These are phyloP conservation scores for Trichoderma sp. DNA, from an alignment of 2,329 filamentous ascomycete genomes.

Conservation along the genomic window DNA sequence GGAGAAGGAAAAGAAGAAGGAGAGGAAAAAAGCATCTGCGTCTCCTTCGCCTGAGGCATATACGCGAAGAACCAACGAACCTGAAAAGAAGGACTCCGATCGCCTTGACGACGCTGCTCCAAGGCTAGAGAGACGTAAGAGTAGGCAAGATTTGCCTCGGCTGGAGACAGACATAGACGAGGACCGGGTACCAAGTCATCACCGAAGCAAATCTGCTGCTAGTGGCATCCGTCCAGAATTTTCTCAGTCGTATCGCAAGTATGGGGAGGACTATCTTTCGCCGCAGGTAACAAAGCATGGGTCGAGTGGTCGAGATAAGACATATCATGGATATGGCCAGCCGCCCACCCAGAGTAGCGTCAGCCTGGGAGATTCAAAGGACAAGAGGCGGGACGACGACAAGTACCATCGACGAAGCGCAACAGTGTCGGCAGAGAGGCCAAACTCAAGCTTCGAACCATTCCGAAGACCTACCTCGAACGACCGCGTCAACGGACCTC, in stretches of 20 bases:
- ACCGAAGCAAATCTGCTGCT: constrained; percentile 38
- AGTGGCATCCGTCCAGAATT: constrained; percentile 33
- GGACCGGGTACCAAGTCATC: constrained; percentile 31
- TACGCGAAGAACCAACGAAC: background rate
- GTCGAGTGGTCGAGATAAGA: constrained; percentile 43
- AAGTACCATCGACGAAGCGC: constrained; percentile 28
- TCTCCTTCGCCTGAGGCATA: constrained; percentile 7
- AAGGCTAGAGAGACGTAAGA: constrained; percentile 31
- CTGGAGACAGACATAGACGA: constrained; percentile 43
- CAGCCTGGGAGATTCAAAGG: constrained; percentile 23
- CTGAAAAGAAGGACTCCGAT: background rate
- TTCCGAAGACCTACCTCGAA: constrained; percentile 33
- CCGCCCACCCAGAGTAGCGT: constrained; percentile 34
- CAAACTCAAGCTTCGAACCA: constrained; percentile 29
- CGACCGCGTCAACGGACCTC: constrained; percentile 33
- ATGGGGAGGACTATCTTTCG: constrained; percentile 39
- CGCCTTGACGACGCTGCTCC: background rate
- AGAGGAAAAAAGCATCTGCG: background rate
- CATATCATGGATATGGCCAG: constrained; percentile 36
- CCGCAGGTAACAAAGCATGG: constrained; percentile 44
- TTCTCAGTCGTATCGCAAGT: constrained; percentile 29
- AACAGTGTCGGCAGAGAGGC: constrained; percentile 29
- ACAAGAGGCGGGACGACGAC: constrained; percentile 28
- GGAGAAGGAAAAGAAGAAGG: constrained; percentile 7
- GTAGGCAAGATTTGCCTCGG: constrained; percentile 42